Base-by-base conservation (phyloP, 2,329 filamentous ascomycete genomes). In the Alternaria burnsii region DNA sequence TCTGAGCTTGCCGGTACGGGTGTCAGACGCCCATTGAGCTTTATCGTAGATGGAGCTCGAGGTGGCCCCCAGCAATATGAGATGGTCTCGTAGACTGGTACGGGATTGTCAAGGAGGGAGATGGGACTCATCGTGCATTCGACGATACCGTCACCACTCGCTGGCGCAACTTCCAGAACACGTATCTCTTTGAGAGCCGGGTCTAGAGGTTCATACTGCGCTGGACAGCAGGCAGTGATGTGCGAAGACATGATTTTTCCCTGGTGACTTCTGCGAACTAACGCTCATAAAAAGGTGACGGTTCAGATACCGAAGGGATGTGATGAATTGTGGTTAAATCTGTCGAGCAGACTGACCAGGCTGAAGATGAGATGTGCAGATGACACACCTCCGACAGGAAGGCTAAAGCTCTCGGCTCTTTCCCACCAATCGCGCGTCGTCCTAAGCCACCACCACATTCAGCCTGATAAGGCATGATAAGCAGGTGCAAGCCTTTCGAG, bases 91-190 rank as follows among this genome's bases (percentile, higher is more conserved):
- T 34, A 48, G 8, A 0, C 0, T 24, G 28, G 44, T 2, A 34
- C 18, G 0, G 12, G 12, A 16, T 34, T 0, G 1, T 6, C 1
- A 1, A 22, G 3, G 0, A 48, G 46, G 6, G 46, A 48, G 1
- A 48, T 24, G 30, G 8, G 46, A 7, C 11, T 24, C 30, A 48
- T 6, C 0, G 7, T 34, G 0, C 46, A 34, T 12, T 32, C 6
- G 5, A 46, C 0, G 10, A 4, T 4, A 0, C 5, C 43, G 7
- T 14, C 26, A 3, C 4, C 1, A 32, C 5, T 16, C 3, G 4
- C n/a, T 5, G 26, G 26, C n/a, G n/a, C 43, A 0, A 48, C 18
- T 0, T 48, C 18, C 1, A 48, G 28, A 2, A 48, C 28, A 0
- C 46, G 46, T 9, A 48, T 48, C 4, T 48, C 18, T 12, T 16